Evolutionary conservation across 305 asterid species (phyloP).

Genomic region (Fraxinus sp.): DNA sequence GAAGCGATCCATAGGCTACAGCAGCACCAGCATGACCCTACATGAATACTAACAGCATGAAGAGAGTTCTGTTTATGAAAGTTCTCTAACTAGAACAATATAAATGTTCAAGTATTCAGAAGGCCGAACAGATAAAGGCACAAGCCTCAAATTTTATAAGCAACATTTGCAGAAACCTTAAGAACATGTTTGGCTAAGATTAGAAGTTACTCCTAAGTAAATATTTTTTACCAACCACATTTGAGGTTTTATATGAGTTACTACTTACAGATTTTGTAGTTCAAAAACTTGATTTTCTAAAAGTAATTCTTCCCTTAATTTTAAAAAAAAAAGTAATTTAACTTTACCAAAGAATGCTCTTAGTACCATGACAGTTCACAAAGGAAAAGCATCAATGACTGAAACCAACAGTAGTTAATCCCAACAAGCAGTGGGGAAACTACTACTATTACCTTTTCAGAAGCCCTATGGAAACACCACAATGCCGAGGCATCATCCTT

Average conservation of each 20-base stretch:
- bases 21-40: conserved; percentile 95
- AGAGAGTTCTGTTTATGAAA: conserved; percentile 5
- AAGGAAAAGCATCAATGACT: not conserved
- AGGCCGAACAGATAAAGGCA: not conserved
- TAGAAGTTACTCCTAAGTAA: not conserved
- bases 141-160: not conserved
- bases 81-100: not conserved
- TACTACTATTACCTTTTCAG: conserved; percentile 60
- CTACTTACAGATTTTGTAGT: not conserved
- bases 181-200: not conserved
- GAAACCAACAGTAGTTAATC: conserved; percentile 13
- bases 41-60: conserved; percentile 24
- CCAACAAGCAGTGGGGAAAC: conserved; percentile 16
- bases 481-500: conserved; percentile 78
- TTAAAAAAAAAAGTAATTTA: not conserved
- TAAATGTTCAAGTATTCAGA: not conserved
- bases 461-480: conserved; percentile 96
- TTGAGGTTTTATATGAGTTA: not conserved
- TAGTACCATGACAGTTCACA: conserved; percentile 2
- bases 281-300: not conserved
- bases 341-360: not conserved
- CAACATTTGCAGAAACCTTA: not conserved
- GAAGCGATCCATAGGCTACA: conserved; percentile 84
- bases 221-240: not conserved
- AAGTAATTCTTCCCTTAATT: not conserved